phyloP scores from a whole-genome alignment of 2,329 filamentous ascomycete genomes.

The Sclerotinia nivalis region DNA sequence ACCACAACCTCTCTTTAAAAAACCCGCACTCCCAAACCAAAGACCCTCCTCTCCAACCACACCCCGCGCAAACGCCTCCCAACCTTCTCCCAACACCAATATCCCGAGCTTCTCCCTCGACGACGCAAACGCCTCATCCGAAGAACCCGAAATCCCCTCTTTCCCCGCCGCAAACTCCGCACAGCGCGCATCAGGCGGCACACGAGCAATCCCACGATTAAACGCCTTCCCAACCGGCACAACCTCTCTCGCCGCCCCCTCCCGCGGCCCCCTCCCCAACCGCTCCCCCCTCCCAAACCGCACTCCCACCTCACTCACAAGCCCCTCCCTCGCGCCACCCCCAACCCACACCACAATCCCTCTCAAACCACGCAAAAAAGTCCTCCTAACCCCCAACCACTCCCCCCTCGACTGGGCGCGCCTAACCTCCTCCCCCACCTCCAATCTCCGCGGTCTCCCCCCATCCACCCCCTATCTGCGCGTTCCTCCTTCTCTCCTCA shows the following conservation, averaged over 20 bases:
- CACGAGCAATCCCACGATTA: constrained; percentile 27
- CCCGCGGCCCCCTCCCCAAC: constrained; percentile 34
- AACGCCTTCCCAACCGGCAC: constrained; percentile 28
- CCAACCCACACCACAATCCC: constrained; percentile 45
- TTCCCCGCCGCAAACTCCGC: constrained; percentile 56
- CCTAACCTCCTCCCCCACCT: constrained; percentile 60
- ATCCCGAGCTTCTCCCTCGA: constrained; percentile 35
- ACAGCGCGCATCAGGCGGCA: constrained; percentile 48
- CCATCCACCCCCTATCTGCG: constrained; percentile 59
- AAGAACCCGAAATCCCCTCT: constrained; percentile 33
- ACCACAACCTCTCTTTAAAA: constrained; percentile 39
- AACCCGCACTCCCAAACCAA: constrained; percentile 29
- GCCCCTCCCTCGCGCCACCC: constrained; percentile 52
- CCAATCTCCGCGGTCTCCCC: constrained; percentile 67
- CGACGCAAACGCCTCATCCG: background rate
- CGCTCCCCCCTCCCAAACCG: constrained; percentile 47
- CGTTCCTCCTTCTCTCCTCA: constrained; percentile 81
- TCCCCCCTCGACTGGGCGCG: constrained; percentile 96
- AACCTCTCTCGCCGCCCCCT: constrained; percentile 25
- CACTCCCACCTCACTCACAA: constrained; percentile 41
- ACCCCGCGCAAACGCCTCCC: constrained; percentile 48
- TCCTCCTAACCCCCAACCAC: constrained; percentile 84
- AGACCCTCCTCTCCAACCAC: constrained; percentile 48
- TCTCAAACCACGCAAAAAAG: constrained; percentile 63
- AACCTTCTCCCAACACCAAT: constrained; percentile 21